phyloP scores from a whole-genome alignment of 2,329 filamentous ascomycete genomes.

The Apiospora kogelbergensis region DNA sequence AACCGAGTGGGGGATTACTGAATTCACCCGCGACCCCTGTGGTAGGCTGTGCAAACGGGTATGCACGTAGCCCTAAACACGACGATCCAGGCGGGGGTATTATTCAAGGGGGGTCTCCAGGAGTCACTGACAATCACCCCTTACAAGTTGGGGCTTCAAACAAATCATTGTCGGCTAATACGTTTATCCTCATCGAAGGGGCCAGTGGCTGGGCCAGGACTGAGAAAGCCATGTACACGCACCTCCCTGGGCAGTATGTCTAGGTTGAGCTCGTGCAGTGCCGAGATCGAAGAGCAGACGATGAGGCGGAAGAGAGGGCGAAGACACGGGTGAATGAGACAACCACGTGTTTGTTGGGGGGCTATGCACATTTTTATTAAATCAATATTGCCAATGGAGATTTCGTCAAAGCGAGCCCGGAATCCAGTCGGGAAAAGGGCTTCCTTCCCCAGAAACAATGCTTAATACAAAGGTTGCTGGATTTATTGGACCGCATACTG shows the following conservation, averaged over 20 bases:
- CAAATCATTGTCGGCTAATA: neutral
- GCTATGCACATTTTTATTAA: neutral
- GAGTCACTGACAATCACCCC: neutral
- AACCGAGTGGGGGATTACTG: neutral
- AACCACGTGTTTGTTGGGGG: neutral
- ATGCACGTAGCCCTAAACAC: neutral
- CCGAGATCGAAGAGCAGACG: neutral
- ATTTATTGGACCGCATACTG: neutral
- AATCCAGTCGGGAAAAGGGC: neutral
- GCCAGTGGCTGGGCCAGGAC: conserved; percentile 15
- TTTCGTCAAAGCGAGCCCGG: neutral
- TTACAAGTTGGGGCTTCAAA: neutral
- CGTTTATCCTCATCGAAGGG: conserved; percentile 12
- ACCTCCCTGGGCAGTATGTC: conserved; percentile 14
- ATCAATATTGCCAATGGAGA: no score
- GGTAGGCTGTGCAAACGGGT: neutral
- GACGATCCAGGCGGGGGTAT: neutral
- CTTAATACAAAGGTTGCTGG: neutral
- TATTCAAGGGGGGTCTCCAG: neutral
- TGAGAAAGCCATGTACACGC: conserved; percentile 21
- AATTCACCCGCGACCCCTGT: neutral
- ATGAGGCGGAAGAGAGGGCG: neutral
- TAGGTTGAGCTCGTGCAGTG: neutral
- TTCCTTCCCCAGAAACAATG: no score
- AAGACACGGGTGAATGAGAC: neutral